Evolutionary conservation across 2,329 filamentous ascomycete species (phyloP).

Genomic region (Trichoderma pleuroti): DNA sequence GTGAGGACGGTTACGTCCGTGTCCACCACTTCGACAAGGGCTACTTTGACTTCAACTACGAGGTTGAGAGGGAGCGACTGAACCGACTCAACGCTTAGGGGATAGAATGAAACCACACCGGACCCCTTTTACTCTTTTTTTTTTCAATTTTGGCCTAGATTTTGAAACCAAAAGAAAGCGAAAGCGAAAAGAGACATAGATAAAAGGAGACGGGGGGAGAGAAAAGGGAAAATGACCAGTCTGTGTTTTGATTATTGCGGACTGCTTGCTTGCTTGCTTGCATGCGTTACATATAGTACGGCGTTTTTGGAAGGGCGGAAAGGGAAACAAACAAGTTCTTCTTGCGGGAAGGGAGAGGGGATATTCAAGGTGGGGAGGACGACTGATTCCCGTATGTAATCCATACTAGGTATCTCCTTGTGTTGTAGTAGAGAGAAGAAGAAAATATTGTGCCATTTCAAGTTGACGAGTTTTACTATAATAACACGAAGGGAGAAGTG

Average conservation of each 20-base stretch:
- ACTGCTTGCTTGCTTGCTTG: slow-evolving; percentile 31
- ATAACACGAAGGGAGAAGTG: background rate
- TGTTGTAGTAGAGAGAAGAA: slow-evolving; percentile 17
- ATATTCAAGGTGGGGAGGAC: slow-evolving; percentile 22
- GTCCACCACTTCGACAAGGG: slow-evolving; percentile 98
- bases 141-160: background rate
- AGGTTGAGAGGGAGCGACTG: slow-evolving; percentile 83
- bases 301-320: slow-evolving; percentile 36
- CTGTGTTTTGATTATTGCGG: slow-evolving; percentile 32
- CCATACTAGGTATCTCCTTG: slow-evolving; percentile 30
- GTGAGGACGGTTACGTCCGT: slow-evolving; percentile 97
- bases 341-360: slow-evolving; percentile 15
- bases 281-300: slow-evolving; percentile 35
- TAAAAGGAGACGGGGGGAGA: background rate
- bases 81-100: slow-evolving; percentile 39
- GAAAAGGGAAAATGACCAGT: slow-evolving; percentile 19
- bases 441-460: slow-evolving; percentile 1
- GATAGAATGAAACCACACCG: background rate
- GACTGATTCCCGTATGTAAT: slow-evolving; percentile 28
- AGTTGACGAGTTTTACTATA: background rate
- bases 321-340: slow-evolving; percentile 31
- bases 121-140: background rate
- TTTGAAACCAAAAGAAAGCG: background rate
- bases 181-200: background rate
- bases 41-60: slow-evolving; percentile 98